phyloP scores from a whole-genome alignment of 495 filamentous ascomycete genomes.

The Tuber umbilicatum region DNA sequence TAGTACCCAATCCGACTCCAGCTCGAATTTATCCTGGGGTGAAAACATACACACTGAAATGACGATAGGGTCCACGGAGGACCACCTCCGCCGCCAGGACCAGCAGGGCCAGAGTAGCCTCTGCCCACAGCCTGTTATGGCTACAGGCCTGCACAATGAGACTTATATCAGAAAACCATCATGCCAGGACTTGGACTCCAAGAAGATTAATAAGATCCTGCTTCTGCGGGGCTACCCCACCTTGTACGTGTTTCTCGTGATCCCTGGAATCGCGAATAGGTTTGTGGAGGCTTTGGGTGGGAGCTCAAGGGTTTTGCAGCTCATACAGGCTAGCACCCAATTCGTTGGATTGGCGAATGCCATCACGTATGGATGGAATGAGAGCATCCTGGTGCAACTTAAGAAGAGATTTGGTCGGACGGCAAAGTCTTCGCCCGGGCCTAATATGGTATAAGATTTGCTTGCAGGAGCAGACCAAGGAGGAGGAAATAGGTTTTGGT shows the following conservation, averaged over 20 bases:
- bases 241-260: slow-evolving; percentile 6
- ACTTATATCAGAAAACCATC: neutral
- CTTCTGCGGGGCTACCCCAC: slow-evolving; percentile 5
- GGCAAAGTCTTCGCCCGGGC: neutral
- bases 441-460: neutral
- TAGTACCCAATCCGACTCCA: neutral
- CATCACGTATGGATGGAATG: slow-evolving; percentile 12
- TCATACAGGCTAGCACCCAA: slow-evolving; percentile 3
- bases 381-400: neutral
- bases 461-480: neutral
- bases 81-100: neutral
- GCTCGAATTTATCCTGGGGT: neutral
- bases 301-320: neutral
- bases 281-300: neutral
- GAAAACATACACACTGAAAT: neutral
- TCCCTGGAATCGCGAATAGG: slow-evolving; percentile 12
- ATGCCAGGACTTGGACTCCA: neutral
- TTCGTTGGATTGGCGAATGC: slow-evolving; percentile 14
- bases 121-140: neutral
- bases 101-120: neutral
- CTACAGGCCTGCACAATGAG: neutral
- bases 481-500: neutral
- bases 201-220: neutral
- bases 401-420: neutral
- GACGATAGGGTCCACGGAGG: neutral